These are phyloP conservation scores for Punica granatum DNA, from an alignment of 345 rosid species.

Conservation along the genomic window DNA sequence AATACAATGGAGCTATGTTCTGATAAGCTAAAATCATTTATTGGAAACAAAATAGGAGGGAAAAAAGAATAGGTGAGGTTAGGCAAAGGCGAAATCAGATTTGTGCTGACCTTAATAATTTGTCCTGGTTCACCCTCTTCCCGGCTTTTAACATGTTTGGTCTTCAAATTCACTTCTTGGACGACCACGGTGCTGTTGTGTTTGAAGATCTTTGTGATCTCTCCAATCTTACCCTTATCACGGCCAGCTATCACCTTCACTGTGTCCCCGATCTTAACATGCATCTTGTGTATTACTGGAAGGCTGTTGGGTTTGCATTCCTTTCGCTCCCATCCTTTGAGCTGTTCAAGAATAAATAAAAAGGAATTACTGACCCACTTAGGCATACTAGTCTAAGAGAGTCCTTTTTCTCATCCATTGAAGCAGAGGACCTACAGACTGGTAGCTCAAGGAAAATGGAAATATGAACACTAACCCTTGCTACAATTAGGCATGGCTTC, in stretches of 20 bases:
- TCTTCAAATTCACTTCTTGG: constrained; percentile 78
- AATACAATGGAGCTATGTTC: not conserved
- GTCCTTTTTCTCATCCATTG: not conserved
- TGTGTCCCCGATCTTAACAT: constrained; percentile 82
- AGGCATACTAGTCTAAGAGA: not conserved
- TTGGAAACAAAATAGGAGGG: too few relatives aligned
- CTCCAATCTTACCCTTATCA: constrained; percentile 84
- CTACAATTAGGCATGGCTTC: constrained; percentile 55
- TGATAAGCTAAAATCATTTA: not conserved
- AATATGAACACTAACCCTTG: constrained; percentile 38
- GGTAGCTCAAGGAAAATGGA: not conserved
- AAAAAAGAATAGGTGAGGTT: not conserved
- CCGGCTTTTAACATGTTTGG: constrained; percentile 83
- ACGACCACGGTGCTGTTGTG: constrained; percentile 77
- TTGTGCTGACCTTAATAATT: constrained; percentile 56
- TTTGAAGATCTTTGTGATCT: constrained; percentile 55
- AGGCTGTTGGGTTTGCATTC: constrained; percentile 91
- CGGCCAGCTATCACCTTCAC: constrained; percentile 76
- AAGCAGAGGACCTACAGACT: not conserved
- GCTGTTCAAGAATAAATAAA: constrained; percentile 28
- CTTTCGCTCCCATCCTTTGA: constrained; percentile 85
- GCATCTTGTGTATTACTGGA: constrained; percentile 83
- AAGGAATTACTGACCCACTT: not conserved
- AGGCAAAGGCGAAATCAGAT: not conserved
- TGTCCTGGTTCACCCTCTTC: constrained; percentile 86